Evolutionary conservation across 1,284 basidiomycete genomes (phyloP).

Genomic region (Porogramme epimiltina): DNA sequence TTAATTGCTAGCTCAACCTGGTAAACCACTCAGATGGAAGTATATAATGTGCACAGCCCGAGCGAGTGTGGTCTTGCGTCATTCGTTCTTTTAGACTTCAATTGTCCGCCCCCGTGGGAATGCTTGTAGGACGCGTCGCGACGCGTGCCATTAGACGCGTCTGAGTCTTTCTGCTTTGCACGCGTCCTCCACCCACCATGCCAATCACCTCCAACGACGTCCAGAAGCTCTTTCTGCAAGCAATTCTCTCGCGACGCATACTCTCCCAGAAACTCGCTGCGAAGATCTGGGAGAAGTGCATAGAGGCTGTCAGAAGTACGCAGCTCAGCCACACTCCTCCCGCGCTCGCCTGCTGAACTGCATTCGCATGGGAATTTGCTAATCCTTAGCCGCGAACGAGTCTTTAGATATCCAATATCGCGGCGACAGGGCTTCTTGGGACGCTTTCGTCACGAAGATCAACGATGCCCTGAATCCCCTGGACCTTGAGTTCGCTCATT

Average conservation of each 20-base stretch:
- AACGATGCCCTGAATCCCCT: conserved; percentile 65
- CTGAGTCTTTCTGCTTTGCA: conserved; percentile 8
- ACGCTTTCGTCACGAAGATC: conserved; percentile 57
- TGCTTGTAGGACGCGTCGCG: conserved; percentile 28
- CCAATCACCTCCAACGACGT: conserved; percentile 56
- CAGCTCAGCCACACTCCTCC: conserved; percentile 1
- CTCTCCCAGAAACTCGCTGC: conserved; percentile 65
- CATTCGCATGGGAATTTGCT: not conserved
- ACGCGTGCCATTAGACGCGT: conserved; percentile 20
- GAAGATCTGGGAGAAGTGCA: conserved; percentile 66
- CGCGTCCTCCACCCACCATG: conserved; percentile 32
- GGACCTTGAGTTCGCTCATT: conserved; percentile 68
- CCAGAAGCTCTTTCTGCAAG: conserved; percentile 75
- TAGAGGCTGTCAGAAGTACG: conserved; percentile 62
- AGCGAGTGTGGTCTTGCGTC: no score
- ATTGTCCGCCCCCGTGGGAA: no score
- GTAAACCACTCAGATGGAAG: not conserved
- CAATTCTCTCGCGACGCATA: conserved; percentile 68
- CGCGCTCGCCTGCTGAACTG: not conserved
- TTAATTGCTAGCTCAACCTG: conserved; percentile 9
- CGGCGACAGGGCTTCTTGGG: conserved; percentile 53
- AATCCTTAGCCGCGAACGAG: conserved; percentile 48
- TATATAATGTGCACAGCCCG: no score
- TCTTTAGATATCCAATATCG: conserved; percentile 47
- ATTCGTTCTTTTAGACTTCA: no score